Conservation (phyloP, 371 early-diverging fungal genomes). For the Lichtheimia hyalospora region DNA sequence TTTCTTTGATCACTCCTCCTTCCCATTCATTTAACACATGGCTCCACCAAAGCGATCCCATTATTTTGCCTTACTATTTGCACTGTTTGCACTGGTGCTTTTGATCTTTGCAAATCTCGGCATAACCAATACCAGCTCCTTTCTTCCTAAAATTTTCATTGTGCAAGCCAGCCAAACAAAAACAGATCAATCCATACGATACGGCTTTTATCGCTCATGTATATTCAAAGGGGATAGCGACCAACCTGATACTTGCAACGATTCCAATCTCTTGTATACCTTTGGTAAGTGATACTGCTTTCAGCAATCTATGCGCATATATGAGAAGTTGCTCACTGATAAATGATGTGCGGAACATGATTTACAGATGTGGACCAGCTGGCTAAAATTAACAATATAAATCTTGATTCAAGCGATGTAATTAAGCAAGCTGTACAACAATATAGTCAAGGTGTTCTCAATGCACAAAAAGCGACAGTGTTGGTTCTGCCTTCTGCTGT, state of each 20-base stretch:
- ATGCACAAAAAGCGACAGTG: slow-evolving; percentile 21
- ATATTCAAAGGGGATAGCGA: slow-evolving; percentile 19
- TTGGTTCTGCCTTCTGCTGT: slow-evolving; percentile 30
- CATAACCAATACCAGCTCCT: slow-evolving; percentile 25
- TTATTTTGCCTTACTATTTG: slow-evolving; percentile 22
- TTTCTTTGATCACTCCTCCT: no score
- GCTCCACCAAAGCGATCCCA: slow-evolving; percentile 12
- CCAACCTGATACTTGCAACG: slow-evolving; percentile 18
- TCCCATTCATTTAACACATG: no score
- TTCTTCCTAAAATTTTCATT: slow-evolving; percentile 29
- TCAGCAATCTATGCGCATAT: neutral
- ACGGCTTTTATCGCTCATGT: slow-evolving; percentile 38
- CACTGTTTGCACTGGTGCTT: slow-evolving; percentile 23
- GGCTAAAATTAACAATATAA: slow-evolving; percentile 6
- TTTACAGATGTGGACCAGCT: slow-evolving; percentile 12
- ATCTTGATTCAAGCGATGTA: slow-evolving; percentile 1
- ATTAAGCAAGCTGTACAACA: slow-evolving; percentile 5
- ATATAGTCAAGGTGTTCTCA: slow-evolving; percentile 1
- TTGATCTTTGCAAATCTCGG: slow-evolving; percentile 37
- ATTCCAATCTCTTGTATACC: slow-evolving; percentile 14
- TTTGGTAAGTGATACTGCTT: slow-evolving; percentile 17
- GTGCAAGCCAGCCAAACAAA: slow-evolving; percentile 21
- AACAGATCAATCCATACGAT: slow-evolving; percentile 28
- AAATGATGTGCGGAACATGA: neutral
- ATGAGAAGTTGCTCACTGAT: neutral